Percentiles rank a stretch among this genome's conserved stretches.
These are phyloP conservation scores for Amauroascus verrucosus DNA, from an alignment of 2,329 filamentous ascomycete genomes.

Conservation along the genomic window DNA sequence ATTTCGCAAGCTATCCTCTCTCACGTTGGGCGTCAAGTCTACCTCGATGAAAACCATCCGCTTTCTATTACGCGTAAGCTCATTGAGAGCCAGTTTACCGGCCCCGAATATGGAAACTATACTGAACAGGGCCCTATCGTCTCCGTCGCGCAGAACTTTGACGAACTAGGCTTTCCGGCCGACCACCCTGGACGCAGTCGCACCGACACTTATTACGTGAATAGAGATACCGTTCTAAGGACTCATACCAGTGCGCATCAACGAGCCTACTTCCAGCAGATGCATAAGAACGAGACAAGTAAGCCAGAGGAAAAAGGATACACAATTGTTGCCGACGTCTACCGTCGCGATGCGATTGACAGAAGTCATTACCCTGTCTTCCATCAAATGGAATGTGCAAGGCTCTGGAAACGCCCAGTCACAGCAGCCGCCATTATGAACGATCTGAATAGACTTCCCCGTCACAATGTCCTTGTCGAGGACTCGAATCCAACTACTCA, in stretches of 20 bases:
- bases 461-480: conserved; percentile 65
- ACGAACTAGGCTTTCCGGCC: conserved; percentile 81
- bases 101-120: conserved; percentile 62
- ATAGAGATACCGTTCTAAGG: conserved; percentile 68
- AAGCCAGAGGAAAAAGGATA: conserved; percentile 53
- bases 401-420: conserved; percentile 67
- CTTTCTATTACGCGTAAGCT: conserved; percentile 82
- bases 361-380: conserved; percentile 93
- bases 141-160: conserved; percentile 78
- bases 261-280: conserved; percentile 66
- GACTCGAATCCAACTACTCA: conserved; percentile 74
- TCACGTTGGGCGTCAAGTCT: conserved; percentile 66
- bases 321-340: conserved; percentile 88
- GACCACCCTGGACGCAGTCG: conserved; percentile 80
- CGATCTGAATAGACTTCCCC: conserved; percentile 61
- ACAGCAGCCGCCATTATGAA: conserved; percentile 53
- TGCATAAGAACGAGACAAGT: conserved; percentile 32
- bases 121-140: conserved; percentile 76
- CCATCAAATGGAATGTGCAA: conserved; percentile 95
- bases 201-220: conserved; percentile 94
- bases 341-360: conserved; percentile 89
- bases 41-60: conserved; percentile 83
- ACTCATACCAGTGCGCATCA: conserved; percentile 96
- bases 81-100: conserved; percentile 79
- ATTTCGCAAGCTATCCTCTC: conserved; percentile 63